These are phyloP conservation scores for Myxozyma vanderwaltii DNA, from an alignment of 805 yeast genomes.

Conservation along the genomic window DNA sequence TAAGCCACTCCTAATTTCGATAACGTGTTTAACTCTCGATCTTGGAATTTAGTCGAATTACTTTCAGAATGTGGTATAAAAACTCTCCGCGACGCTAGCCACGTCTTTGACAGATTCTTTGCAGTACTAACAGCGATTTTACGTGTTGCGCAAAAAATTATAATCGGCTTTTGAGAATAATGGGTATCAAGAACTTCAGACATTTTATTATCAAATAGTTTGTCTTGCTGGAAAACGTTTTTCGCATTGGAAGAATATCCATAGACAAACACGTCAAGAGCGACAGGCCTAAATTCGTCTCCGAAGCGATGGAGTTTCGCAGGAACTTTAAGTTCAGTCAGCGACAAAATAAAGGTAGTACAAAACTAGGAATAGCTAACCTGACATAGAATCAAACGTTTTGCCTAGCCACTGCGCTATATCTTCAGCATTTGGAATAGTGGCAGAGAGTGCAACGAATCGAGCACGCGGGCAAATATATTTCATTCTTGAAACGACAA, in stretches of 20 bases:
- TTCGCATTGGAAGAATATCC: slow-evolving; percentile 47
- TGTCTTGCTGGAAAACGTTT: slow-evolving; percentile 55
- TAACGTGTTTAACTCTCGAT: slow-evolving; percentile 14
- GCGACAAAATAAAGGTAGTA: neutral
- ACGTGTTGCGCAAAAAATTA: slow-evolving; percentile 59
- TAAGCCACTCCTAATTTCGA: slow-evolving; percentile 49
- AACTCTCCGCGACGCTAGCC: slow-evolving; percentile 11
- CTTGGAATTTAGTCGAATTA: slow-evolving; percentile 6
- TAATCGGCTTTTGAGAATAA: slow-evolving; percentile 49
- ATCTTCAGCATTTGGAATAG: slow-evolving; percentile 56
- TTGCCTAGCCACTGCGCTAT: slow-evolving; percentile 50
- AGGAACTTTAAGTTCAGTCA: slow-evolving; percentile 15
- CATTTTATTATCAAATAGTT: slow-evolving; percentile 43
- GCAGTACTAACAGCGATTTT: slow-evolving; percentile 53
- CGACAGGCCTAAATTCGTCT: slow-evolving; percentile 52
- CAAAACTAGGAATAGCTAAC: neutral
- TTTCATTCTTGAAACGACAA: slow-evolving; percentile 53
- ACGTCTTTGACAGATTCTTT: slow-evolving; percentile 32
- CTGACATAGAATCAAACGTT: neutral
- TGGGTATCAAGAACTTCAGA: slow-evolving; percentile 46
- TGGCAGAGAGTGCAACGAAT: slow-evolving; percentile 55
- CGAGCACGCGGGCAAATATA: slow-evolving; percentile 45
- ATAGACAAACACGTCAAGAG: slow-evolving; percentile 47
- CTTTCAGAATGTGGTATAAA: neutral
- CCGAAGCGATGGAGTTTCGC: slow-evolving; percentile 50